Conservation (phyloP, 1,284 basidiomycete species). For the Cutaneotrichosporon sp. region DNA sequence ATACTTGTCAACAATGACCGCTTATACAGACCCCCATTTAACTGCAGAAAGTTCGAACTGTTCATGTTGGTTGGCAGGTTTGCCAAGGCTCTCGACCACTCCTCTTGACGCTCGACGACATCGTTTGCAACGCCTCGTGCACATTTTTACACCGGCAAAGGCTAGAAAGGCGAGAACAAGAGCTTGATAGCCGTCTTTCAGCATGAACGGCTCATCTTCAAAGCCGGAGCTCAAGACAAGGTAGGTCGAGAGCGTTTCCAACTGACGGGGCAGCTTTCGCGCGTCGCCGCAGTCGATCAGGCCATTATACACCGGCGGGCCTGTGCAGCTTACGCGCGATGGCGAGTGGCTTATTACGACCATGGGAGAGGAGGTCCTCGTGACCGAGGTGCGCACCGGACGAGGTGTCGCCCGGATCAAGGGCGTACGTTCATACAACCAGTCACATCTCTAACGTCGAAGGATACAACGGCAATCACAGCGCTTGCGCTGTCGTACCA, state of each 20-base stretch:
- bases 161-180: neutral
- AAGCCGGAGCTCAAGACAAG: constrained; percentile 41
- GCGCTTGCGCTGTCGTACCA: constrained; percentile 48
- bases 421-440: constrained; percentile 58
- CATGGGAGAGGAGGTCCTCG: constrained; percentile 74
- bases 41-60: too few species aligned
- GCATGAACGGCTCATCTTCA: constrained; percentile 33
- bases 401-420: constrained; percentile 70
- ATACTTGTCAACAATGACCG: too few species aligned
- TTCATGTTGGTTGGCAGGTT: too few species aligned
- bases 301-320: constrained; percentile 82
- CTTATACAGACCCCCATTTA: too few species aligned
- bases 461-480: constrained; percentile 55
- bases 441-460: constrained; percentile 1
- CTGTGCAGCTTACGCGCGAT: constrained; percentile 73
- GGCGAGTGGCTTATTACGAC: constrained; percentile 77
- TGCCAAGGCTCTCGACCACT: too few species aligned
- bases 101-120: too few species aligned
- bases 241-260: constrained; percentile 13
- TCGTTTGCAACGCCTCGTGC: too few species aligned
- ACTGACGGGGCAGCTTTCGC: constrained; percentile 33
- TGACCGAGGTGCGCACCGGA: constrained; percentile 74
- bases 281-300: constrained; percentile 45
- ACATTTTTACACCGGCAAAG: too few species aligned
- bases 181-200: neutral